Evolutionary conservation across 2,329 filamentous ascomycete species (phyloP), one percentile per base, ranked within the genome.

Genomic region (Diaporthe citrichinensis): DNA sequence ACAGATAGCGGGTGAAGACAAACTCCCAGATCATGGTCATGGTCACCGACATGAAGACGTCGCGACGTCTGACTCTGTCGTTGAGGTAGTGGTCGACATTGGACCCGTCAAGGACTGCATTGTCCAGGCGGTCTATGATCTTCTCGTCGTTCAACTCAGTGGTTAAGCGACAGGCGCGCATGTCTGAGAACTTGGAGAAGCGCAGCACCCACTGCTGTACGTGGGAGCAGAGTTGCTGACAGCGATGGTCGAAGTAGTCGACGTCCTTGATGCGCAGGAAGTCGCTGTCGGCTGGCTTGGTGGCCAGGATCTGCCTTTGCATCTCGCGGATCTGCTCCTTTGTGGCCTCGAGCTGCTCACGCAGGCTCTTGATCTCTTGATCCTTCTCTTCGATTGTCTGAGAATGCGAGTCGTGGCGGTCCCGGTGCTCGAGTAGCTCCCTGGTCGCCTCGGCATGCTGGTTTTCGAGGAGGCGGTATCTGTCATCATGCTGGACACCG

Each of bases 1-100:
- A 99, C 36, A 99, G 92, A 84, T 99, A 99, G 78, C 97, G 92
- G 12, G 96, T 98, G 83, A 99, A 99, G 82, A 99, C 93, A 82
- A 97, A 98, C 84, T 99, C 97, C 96, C 96, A 99, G 71, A 99
- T 93, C 95, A 99, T 98, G 77, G 94, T 97, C 96, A 98, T 98
- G 74, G 96, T 95, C 84, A 99, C 95, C 51, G 95, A 97, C 95
- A 98, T 98, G 89, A 99, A 98, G 75, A 98, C 93, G 83, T 98
- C 96, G 76, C 96, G 92, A 77, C 97, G 93, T 81, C 91, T 93
- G 73, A 98, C 94, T 53, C 97, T 94, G 83, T 99, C 96, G 78
- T 91, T 90, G 67, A 99, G 92, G 81, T 98, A 97, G 75, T 89
- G 87, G 84, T 98, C 95, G 78, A 98, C 95, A 82, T 98, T 96